Base-by-base conservation (phyloP, 2,329 filamentous ascomycete genomes). In the Ceratocystis diversiconidia region DNA sequence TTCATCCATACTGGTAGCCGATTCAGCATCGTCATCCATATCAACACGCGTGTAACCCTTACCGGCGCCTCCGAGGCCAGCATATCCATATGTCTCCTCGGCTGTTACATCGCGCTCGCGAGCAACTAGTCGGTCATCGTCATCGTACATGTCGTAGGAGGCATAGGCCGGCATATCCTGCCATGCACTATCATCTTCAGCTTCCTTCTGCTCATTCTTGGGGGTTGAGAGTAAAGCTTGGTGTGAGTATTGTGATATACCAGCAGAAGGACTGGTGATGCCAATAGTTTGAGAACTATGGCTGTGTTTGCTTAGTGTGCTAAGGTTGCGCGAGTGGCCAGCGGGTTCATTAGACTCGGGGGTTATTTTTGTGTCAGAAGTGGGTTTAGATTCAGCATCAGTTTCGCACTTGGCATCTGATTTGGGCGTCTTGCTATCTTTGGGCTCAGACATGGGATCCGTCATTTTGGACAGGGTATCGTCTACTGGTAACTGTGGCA, bases 41-140 rank as follows among this genome's bases (percentile, higher is more conserved):
- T 95, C 84, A n/a, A 99, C 90, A 61, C 91, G 83, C 0, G 94
- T 99, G 74, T 99, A 99, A 3, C 94, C 94, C 75, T 91, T 96
- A 48, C 91, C 91, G 7, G 92, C 92, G 32, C 92, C 92, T 28
- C 92, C 92, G 0, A 96, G 81, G 15, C 87, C 87, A 25, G 80
- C 83, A 71, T 95, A 95, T 52, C 82, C 85, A 68, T 85, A 83
- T 57, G 76, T 79, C 59, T 87, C 82, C 44, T 80, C 87, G n/a
- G 82, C 81, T 65, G 87, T 86, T 15, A 86, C 83, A 36, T 87
- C 84, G 67, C 87, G 87, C 70, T 95, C 92, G 69, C 83, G 86
- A 12, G 94, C 94, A 69, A 99, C 81, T 32, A 99, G 80, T 70
- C 83, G 89, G 70, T 95, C 89, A 73, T 95, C 87, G 71, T 99